Evolutionary conservation across 495 filamentous ascomycete genomes (phyloP).

Genomic region (Aspergillus asperescens): DNA sequence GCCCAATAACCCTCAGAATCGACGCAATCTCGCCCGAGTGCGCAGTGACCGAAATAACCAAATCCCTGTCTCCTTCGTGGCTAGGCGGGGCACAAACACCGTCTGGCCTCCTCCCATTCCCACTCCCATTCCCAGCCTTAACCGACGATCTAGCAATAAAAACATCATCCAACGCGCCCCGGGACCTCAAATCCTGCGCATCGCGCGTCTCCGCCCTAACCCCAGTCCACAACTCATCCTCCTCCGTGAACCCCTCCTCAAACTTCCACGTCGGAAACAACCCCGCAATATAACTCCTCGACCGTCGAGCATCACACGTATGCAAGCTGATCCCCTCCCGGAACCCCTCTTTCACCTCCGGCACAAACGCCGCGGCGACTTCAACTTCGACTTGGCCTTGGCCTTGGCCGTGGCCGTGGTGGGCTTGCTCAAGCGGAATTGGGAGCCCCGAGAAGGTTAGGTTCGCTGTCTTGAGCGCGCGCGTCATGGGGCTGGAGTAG

Average conservation of each 20-base stretch:
- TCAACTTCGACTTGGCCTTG: no score
- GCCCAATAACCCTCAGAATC: conserved; percentile 54
- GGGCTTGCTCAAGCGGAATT: conserved; percentile 42
- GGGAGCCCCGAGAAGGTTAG: conserved; percentile 54
- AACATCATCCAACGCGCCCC: conserved; percentile 55
- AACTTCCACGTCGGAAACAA: conserved; percentile 56
- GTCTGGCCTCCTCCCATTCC: no score
- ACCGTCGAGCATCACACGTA: conserved; percentile 70
- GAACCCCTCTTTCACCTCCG: conserved; percentile 63
- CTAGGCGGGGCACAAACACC: not conserved
- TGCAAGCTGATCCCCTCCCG: conserved; percentile 70
- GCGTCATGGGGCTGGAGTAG: conserved; percentile 64
- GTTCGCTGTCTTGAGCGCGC: conserved; percentile 61
- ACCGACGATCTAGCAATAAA: conserved; percentile 43
- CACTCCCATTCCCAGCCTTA: no score
- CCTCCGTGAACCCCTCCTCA: conserved; percentile 57
- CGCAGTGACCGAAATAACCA: conserved; percentile 60
- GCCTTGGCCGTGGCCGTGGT: no score
- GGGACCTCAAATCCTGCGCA: conserved; percentile 52
- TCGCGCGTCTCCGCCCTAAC: conserved; percentile 48
- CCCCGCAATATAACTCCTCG: conserved; percentile 49
- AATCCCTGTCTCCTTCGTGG: conserved; percentile 29
- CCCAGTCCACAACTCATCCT: conserved; percentile 57
- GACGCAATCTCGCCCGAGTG: conserved; percentile 63
- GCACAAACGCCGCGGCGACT: conserved; percentile 44